phyloP scores from a whole-genome alignment of 192 early-diverging fungal species.

The Rhizophagus sp. region DNA sequence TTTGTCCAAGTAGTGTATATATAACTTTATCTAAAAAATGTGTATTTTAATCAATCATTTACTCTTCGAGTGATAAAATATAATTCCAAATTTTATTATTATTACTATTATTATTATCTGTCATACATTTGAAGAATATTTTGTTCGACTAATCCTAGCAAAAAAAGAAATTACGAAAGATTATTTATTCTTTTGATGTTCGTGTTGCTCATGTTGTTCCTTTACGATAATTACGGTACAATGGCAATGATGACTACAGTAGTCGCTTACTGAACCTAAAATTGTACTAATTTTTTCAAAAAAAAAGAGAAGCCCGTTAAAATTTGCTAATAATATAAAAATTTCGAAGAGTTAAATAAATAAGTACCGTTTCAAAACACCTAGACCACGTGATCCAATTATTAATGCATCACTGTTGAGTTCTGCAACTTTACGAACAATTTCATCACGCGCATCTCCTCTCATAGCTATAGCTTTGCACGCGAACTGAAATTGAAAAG shows the following conservation, averaged over 20 bases:
- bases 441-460: constrained; percentile 64
- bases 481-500: constrained; percentile 32
- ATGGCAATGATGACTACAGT: constrained; percentile 43
- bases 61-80: too few species aligned
- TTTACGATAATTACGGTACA: constrained; percentile 42
- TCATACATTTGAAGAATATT: too few species aligned
- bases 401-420: constrained; percentile 61
- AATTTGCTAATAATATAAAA: not conserved
- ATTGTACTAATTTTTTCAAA: constrained; percentile 32
- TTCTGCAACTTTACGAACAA: constrained; percentile 59
- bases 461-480: constrained; percentile 58
- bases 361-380: constrained; percentile 47
- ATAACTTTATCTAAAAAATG: too few species aligned
- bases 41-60: too few species aligned
- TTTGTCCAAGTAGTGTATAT: too few species aligned
- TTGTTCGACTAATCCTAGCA: too few species aligned
- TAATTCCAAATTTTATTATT: too few species aligned
- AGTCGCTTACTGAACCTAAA: constrained; percentile 52
- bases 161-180: too few species aligned
- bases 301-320: not conserved
- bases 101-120: too few species aligned
- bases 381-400: constrained; percentile 63
- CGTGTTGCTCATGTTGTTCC: not conserved
- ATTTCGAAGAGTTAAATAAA: not conserved
- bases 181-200: too few species aligned